phyloP scores from a whole-genome alignment of 208 protist genomes.

The Trypanosoma rangeli region DNA sequence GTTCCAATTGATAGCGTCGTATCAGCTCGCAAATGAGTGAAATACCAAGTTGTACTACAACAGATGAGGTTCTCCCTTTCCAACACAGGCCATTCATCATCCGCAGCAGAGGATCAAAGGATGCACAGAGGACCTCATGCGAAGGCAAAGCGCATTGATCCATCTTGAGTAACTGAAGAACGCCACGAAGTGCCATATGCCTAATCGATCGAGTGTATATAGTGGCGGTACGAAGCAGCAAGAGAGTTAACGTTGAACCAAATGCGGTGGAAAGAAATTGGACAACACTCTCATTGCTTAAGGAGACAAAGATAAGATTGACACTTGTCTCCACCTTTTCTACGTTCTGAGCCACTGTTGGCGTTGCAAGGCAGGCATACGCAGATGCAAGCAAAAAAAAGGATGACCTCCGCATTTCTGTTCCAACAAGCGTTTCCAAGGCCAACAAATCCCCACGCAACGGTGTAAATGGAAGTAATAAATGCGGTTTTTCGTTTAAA shows the following conservation, averaged over 20 bases:
- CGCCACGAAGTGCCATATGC: slow-evolving; percentile 74
- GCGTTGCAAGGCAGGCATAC: slow-evolving; percentile 28
- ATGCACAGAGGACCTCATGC: slow-evolving; percentile 49
- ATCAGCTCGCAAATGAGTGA: slow-evolving; percentile 77
- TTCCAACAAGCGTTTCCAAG: slow-evolving; percentile 14
- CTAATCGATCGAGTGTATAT: slow-evolving; percentile 56
- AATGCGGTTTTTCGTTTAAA: slow-evolving; percentile 40
- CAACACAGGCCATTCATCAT: slow-evolving; percentile 80
- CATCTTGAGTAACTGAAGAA: slow-evolving; percentile 67
- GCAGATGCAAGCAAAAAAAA: slow-evolving; percentile 27
- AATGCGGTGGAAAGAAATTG: slow-evolving; percentile 45
- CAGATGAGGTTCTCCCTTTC: slow-evolving; percentile 59
- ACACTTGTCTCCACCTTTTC: slow-evolving; percentile 29
- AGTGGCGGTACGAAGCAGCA: slow-evolving; percentile 71
- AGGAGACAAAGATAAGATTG: slow-evolving; percentile 26
- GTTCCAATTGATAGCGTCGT: slow-evolving; percentile 54
- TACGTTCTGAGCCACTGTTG: slow-evolving; percentile 12
- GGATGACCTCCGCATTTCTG: slow-evolving; percentile 13
- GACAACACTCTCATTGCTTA: slow-evolving; percentile 36
- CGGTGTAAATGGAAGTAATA: slow-evolving; percentile 65
- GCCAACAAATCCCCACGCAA: slow-evolving; percentile 35
- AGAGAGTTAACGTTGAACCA: slow-evolving; percentile 50
- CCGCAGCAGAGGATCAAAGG: slow-evolving; percentile 55
- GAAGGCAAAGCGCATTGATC: slow-evolving; percentile 49
- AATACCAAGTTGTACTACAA: slow-evolving; percentile 84